Evolutionary conservation across 1,139 yeast genomes (phyloP), one percentile per base, ranked within the genome.

Genomic region (Sugiyamaella pinicola): DNA sequence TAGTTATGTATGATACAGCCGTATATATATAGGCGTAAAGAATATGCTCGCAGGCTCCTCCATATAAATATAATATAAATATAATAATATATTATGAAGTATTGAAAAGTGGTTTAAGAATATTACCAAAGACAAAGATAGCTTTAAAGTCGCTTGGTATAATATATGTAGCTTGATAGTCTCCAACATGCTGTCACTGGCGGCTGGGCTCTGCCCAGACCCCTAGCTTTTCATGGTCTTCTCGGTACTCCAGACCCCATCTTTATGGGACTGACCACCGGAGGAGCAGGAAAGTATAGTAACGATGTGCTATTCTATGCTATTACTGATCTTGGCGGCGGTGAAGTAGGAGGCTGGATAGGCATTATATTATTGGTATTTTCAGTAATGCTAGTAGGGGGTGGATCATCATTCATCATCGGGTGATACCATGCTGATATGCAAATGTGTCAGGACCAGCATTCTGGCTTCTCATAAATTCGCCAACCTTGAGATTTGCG

Each of bases 401-500:
- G n/a, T 4, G 18, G 7, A 17, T 39, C 19, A n/a, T 4, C 4
- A 33, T 12, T 39, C 43, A 39, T 42, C 46, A 37, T 19, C 47
- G 40, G 4, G 47, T 43, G 21, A 43, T 18, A 7, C 49, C 43
- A 26, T 46, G 49, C 19, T 46, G 42, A 37, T 18, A 46, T 35
- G 51, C 39, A 47, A 61, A 33, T 5, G 58, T 43, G 12, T 63
- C 64, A 13, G 66, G 60, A 13, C 64, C 64, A 21, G 58, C 57
- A 13, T 59, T 60, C n/a, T 54, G 52, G 7, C 54, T 45, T 15
- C 69, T 79, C 48, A 79, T 73, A 58, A 67, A 72, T 33, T 73
- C 74, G 1, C 96, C 96, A 19, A 90, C 75, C 53, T 78, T 64
- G 60, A 89, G 93, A 71, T 93, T 93, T 58, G 96, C 87, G 65